phyloP scores from a whole-genome alignment of 1,139 yeast species.

The Yamadazyma pseudoaaseri region DNA sequence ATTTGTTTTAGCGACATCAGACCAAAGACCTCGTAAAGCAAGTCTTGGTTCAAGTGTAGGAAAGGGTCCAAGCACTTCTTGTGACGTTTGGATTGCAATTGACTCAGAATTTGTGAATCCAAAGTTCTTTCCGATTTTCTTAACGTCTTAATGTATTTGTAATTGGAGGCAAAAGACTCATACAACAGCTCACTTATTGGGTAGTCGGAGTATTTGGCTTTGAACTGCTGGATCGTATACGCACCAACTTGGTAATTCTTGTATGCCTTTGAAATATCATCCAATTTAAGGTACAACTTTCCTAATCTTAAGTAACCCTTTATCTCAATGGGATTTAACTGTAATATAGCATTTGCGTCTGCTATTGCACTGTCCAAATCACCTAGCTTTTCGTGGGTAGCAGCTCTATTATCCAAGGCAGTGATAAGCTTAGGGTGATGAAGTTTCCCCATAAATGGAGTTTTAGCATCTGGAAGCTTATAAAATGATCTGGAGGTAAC shows the following conservation, averaged over 20 bases:
- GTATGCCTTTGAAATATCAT: slow-evolving; percentile 41
- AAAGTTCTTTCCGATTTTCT: background rate
- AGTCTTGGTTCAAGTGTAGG: slow-evolving; percentile 26
- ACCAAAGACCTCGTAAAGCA: slow-evolving; percentile 27
- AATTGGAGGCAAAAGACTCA: slow-evolving; percentile 19
- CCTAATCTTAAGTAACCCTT: slow-evolving; percentile 60
- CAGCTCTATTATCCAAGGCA: slow-evolving; percentile 53
- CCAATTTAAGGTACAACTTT: slow-evolving; percentile 35
- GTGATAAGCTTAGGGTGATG: slow-evolving; percentile 23
- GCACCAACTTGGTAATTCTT: slow-evolving; percentile 43
- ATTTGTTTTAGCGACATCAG: slow-evolving; percentile 20
- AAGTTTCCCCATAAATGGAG: slow-evolving; percentile 29
- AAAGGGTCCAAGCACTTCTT: slow-evolving; percentile 27
- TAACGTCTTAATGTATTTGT: slow-evolving; percentile 19
- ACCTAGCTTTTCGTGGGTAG: slow-evolving; percentile 53
- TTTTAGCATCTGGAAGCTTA: slow-evolving; percentile 13
- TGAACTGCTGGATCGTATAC: slow-evolving; percentile 27
- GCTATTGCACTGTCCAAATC: slow-evolving; percentile 37
- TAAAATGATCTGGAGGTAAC: slow-evolving; percentile 17
- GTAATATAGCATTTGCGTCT: slow-evolving; percentile 44
- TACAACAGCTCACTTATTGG: slow-evolving; percentile 28
- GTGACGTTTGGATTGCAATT: slow-evolving; percentile 3
- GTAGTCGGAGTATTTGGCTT: slow-evolving; percentile 19
- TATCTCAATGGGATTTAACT: slow-evolving; percentile 53
- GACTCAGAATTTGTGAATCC: slow-evolving; percentile 1